phyloP scores from a whole-genome alignment of 192 early-diverging fungal species.

The Coemansia sp. region DNA sequence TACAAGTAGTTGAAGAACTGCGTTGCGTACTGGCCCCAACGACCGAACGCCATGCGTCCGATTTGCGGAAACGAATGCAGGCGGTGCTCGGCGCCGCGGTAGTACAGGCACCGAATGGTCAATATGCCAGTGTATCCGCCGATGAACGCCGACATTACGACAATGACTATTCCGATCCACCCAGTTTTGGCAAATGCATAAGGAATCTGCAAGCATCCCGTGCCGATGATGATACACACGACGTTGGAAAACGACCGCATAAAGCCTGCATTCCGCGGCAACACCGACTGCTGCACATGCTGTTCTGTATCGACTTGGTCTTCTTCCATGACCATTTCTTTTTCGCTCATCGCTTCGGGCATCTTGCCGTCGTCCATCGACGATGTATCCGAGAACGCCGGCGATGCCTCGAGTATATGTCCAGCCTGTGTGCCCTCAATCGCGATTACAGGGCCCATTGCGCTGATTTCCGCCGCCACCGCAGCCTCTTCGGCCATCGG shows the following conservation, averaged over 20 bases:
- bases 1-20: slow-evolving; percentile 64
- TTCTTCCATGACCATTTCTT: background rate
- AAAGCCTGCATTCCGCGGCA: slow-evolving; percentile 47
- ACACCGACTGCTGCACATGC: background rate
- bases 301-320: background rate
- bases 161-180: slow-evolving; percentile 72
- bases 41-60: slow-evolving; percentile 68
- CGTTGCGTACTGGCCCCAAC: slow-evolving; percentile 57
- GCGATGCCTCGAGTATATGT: slow-evolving; percentile 18
- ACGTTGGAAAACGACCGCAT: slow-evolving; percentile 61
- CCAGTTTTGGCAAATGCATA: slow-evolving; percentile 73
- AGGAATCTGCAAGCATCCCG: slow-evolving; percentile 78
- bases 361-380: slow-evolving; percentile 32
- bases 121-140: slow-evolving; percentile 71
- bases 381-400: slow-evolving; percentile 32
- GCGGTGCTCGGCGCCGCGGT: slow-evolving; percentile 40
- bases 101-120: slow-evolving; percentile 74
- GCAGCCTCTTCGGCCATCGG: slow-evolving; percentile 4
- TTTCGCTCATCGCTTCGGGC: slow-evolving; percentile 16
- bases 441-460: slow-evolving; percentile 10
- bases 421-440: background rate
- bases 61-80: slow-evolving; percentile 64
- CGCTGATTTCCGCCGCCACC: slow-evolving; percentile 13
- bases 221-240: slow-evolving; percentile 78
- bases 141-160: slow-evolving; percentile 69